These are phyloP conservation scores for Psidium friedrichsthalianum DNA, from an alignment of 345 rosid genomes.

Conservation along the genomic window DNA sequence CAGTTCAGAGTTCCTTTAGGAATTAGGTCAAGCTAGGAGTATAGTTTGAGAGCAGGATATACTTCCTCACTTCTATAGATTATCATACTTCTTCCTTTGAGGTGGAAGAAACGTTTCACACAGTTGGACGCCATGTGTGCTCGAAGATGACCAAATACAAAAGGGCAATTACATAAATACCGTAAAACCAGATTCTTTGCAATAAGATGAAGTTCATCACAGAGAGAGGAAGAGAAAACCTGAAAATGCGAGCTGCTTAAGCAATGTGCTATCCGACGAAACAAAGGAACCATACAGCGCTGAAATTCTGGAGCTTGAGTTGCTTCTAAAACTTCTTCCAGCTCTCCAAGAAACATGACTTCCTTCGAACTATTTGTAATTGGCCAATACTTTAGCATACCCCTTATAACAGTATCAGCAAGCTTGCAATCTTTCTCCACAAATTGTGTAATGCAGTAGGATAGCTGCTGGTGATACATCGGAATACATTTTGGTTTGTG, in stretches of 20 bases:
- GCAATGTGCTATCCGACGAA: constrained; percentile 59
- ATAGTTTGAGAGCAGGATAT: not conserved
- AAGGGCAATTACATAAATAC: not conserved
- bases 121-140: fast-evolving
- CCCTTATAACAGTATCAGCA: constrained; percentile 68
- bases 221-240: constrained; percentile 19
- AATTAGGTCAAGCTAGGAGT: not conserved
- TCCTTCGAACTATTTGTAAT: constrained; percentile 82
- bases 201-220: not conserved
- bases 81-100: not conserved
- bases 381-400: constrained; percentile 79
- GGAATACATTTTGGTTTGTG: constrained; percentile 73
- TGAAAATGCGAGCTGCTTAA: constrained; percentile 82
- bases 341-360: constrained; percentile 76
- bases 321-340: constrained; percentile 87
- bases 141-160: not conserved
- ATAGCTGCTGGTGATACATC: constrained; percentile 70
- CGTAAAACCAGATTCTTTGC: not conserved
- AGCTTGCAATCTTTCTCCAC: constrained; percentile 88
- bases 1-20: not conserved
- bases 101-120: not conserved
- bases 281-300: constrained; percentile 79
- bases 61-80: not conserved
- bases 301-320: constrained; percentile 82
- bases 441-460: constrained; percentile 77